A percentile compares a stretch with the other conserved stretches of the same genome.
phyloP scores from a whole-genome alignment of 192 early-diverging fungal genomes.

The Entrophospora sp. region DNA sequence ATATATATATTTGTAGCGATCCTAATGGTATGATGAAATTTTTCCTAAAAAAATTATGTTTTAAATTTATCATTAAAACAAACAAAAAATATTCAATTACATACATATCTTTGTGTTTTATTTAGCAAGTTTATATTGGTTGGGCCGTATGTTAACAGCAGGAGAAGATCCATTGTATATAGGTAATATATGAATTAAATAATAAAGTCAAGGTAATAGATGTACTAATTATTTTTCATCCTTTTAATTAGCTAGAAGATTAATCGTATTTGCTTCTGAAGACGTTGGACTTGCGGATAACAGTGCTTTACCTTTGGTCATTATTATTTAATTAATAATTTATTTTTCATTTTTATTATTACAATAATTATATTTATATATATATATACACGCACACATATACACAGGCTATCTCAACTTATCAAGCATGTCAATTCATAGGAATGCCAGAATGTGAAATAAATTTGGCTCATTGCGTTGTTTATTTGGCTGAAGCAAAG shows the following conservation, averaged over 20 bases:
- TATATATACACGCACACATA: too few relatives aligned
- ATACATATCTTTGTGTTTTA: conserved; percentile 48
- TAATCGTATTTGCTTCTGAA: conserved; percentile 77
- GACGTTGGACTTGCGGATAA: conserved; percentile 85
- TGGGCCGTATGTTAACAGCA: conserved; percentile 79
- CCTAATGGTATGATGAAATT: conserved; percentile 5
- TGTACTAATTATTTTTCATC: neutral
- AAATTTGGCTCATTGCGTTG: conserved; percentile 69
- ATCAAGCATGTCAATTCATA: conserved; percentile 77
- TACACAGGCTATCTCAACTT: conserved; percentile 60
- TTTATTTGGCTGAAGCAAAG: conserved; percentile 67
- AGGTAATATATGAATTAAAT: conserved; percentile 15
- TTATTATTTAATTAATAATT: neutral
- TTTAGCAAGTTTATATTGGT: conserved; percentile 66
- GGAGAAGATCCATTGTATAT: conserved; percentile 91
- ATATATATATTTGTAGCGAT: conserved; percentile 11
- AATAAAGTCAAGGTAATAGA: too few relatives aligned
- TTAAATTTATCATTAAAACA: too few relatives aligned
- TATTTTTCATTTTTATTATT: neutral
- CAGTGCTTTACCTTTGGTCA: conserved; percentile 59
- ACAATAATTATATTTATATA: neutral
- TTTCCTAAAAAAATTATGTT: too few relatives aligned
- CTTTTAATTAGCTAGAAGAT: conserved; percentile 24
- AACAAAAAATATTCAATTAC: too few relatives aligned
- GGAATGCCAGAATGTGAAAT: conserved; percentile 92